Base-by-base conservation (phyloP, 768 basidiomycete genomes). In the Mycena olivaceomarginata region DNA sequence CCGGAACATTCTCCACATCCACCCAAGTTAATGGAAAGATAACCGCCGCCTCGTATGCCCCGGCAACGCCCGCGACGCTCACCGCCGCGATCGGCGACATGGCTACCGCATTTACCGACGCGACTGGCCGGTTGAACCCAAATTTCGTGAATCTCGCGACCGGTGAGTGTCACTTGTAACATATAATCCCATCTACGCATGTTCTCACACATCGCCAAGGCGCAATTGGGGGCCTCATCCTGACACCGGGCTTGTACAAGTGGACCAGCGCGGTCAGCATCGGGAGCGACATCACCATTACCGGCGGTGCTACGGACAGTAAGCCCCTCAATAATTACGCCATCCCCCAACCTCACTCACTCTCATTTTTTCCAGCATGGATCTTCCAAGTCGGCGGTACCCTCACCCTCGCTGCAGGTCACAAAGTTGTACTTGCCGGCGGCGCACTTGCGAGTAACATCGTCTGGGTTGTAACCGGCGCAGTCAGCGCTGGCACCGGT, bases 191-290 rank as follows among this genome's bases (percentile, higher is more conserved):
- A 31, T 31, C 1, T 59, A 3, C 37, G 4, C 57, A 11, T 15
- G 18, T 8, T 59, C 57, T 59, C 2, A 59, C 25, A 56, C 9
- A 18, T 73, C 62, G 31, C 31, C 31, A 31, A 81, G 82, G 82
- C 62, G 67, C 48, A 45, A 75, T 82, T 48, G 76, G 81, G 31
- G 81, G 81, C 25, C 62, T 73, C 22, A 77, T 68, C 20, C 70
- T 82, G 10, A 51, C 53, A n/a, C 80, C 79, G 15, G 82, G 82
- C 22, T 59, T 82, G 20, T 82, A 82, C 69, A 80, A 77, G 59
- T 82, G 72, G 68, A 59, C 79, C 15, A 75, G 56, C 15, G 73
- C 37, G 20, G 79, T 82, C n/a, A 79, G 22, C 53, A 69, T 79
- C 16, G 57, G 76, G 20, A 77, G 73, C 59, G 65, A 70, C 48